Conservation (phyloP, 2,329 filamentous ascomycete species). For the Coniochaeta sp. region DNA sequence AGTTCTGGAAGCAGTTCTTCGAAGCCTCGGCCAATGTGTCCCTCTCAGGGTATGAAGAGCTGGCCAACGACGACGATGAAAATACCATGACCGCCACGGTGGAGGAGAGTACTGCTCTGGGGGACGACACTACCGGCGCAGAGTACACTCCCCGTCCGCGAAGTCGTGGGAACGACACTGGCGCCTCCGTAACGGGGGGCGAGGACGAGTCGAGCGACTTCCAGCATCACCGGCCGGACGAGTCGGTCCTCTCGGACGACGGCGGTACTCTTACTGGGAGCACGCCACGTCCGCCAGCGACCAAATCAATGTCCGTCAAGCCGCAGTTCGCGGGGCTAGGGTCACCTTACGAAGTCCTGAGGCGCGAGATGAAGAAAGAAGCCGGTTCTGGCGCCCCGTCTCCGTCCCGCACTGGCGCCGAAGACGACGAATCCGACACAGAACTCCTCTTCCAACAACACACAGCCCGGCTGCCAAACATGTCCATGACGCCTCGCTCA, state of each 20-base stretch:
- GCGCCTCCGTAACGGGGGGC: slow-evolving; percentile 19
- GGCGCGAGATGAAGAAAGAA: slow-evolving; percentile 52
- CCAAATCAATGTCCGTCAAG: slow-evolving; percentile 33
- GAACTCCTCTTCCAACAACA: slow-evolving; percentile 44
- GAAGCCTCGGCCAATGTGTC: slow-evolving; percentile 97
- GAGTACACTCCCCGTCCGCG: slow-evolving; percentile 24
- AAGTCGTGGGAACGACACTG: slow-evolving; percentile 34
- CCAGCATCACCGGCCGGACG: slow-evolving; percentile 34
- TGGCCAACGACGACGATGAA: slow-evolving; percentile 59
- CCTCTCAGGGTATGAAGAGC: slow-evolving; percentile 87
- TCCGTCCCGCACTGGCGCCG: slow-evolving; percentile 19
- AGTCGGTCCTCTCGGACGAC: slow-evolving; percentile 59
- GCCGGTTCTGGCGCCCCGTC: slow-evolving; percentile 5
- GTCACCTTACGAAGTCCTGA: slow-evolving; percentile 70
- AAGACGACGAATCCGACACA: slow-evolving; percentile 28
- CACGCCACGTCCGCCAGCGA: slow-evolving; percentile 54
- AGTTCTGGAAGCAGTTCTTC: slow-evolving; percentile 99
- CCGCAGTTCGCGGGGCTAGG: slow-evolving; percentile 58
- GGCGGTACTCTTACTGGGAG: slow-evolving; percentile 55
- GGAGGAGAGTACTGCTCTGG: slow-evolving; percentile 46
- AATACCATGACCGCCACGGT: slow-evolving; percentile 29
- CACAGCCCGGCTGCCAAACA: slow-evolving; percentile 50
- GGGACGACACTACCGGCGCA: slow-evolving; percentile 42
- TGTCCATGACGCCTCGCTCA: slow-evolving; percentile 55
- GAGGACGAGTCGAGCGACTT: slow-evolving; percentile 16